phyloP scores from a whole-genome alignment of 2,329 filamentous ascomycete species.

The Trichoderma pleuroti region DNA sequence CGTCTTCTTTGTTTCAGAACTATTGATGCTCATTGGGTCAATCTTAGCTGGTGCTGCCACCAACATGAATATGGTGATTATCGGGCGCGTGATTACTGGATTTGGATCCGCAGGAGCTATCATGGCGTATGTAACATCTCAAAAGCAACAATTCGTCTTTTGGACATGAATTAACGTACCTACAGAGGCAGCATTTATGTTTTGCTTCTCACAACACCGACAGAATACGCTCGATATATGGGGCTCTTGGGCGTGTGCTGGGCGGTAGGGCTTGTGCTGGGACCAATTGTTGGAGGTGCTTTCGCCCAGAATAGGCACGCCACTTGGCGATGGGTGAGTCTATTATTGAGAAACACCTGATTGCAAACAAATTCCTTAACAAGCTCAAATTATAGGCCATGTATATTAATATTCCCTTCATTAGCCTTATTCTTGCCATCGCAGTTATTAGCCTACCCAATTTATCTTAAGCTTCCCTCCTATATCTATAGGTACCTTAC shows the following conservation, averaged over 20 bases:
- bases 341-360: background rate
- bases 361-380: background rate
- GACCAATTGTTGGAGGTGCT: conserved; percentile 29
- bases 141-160: background rate
- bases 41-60: conserved; percentile 29
- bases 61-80: conserved; percentile 31
- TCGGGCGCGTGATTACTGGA: conserved; percentile 26
- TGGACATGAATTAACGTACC: background rate
- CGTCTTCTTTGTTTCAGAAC: conserved; percentile 24
- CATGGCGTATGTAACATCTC: background rate
- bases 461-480: too few relatives aligned
- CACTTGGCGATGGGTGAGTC: conserved; percentile 37
- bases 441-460: background rate
- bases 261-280: conserved; percentile 25
- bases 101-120: background rate
- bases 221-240: conserved; percentile 26
- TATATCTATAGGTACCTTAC: too few relatives aligned
- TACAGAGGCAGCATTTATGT: background rate
- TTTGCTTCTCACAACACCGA: background rate
- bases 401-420: conserved; percentile 49
- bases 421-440: conserved; percentile 31
- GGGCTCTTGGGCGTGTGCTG: conserved; percentile 29
- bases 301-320: conserved; percentile 34
- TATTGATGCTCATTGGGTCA: background rate
- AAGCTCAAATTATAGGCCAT: conserved; percentile 35